Base-by-base conservation (phyloP, 2,329 filamentous ascomycete species). In the Neoarthrinium moseri region DNA sequence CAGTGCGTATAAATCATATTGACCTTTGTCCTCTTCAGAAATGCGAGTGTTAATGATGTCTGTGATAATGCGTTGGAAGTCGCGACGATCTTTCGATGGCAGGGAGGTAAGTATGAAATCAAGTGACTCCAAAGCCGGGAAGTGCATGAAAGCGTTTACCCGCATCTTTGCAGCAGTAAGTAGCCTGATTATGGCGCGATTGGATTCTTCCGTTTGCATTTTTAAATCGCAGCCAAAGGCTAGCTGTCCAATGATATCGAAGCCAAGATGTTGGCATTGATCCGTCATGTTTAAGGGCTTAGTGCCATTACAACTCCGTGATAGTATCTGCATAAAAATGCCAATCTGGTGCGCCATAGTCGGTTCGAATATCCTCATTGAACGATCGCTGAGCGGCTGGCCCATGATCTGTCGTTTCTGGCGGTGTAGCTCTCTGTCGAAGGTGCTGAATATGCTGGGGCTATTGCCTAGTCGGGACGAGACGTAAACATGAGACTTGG, bases 181-280 rank as follows among this genome's bases (percentile, higher is more conserved):
- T 2, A 35, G n/a, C 4, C 32, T 32, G 10, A 35, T 43, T 17
- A 43, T 34, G n/a, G 35, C 29, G 6, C 54, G 51, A 13, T 54
- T 48, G 2, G 18, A 33, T 21, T 45, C 45, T 18, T 53, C 49
- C 2, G 55, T 51, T 26, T 57, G 55, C 4, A 45, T 51, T 5
- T 52, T 53, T 23, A 57, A 41, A 21, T 45, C n/a, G 23, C 48
- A 56, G 7, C 55, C 55, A 30, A 57, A 54, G 20, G 53, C 53
- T 3, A 57, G 48, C 6, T 48, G 39, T 11, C 48, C 51, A 17
- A 57, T 47, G 18, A 56, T 43, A 23, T 57, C 55, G 36, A 51
- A 48, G 5, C 45, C 44, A 24, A 56, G 39, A 18, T 43, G 47
- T 18, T 48, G 45, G 21, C 43, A 46, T 13, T 35, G 36, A n/a